A percentile compares a stretch with the other conserved stretches of the same genome.
phyloP scores from a whole-genome alignment of 257 asterid species.

The Solanum virginianum region DNA sequence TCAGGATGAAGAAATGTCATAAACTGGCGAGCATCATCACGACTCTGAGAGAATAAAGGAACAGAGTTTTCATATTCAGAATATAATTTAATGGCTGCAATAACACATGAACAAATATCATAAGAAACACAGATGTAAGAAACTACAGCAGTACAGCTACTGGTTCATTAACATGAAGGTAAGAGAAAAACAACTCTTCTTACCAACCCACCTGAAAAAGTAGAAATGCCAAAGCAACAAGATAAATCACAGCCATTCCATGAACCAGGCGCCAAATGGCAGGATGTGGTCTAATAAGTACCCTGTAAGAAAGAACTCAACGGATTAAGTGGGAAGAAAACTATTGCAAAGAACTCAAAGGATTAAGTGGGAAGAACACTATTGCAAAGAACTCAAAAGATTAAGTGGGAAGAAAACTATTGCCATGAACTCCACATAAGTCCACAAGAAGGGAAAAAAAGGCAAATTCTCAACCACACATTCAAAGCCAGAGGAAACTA shows the following conservation, averaged over 20 bases:
- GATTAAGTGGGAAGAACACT: too few species aligned
- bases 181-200: not conserved
- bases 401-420: not conserved
- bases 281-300: constrained; percentile 96
- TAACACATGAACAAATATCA: not conserved
- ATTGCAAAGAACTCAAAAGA: not conserved
- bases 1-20: constrained; percentile 83
- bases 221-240: constrained; percentile 78
- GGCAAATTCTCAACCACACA: not conserved
- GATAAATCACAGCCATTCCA: constrained; percentile 94
- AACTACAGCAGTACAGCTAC: not conserved
- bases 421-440: not conserved
- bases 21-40: constrained; percentile 78
- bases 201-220: constrained; percentile 74
- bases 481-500: not conserved
- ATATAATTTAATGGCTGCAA: not conserved
- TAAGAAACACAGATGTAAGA: not conserved
- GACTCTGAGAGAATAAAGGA: constrained; percentile 47
- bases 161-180: not conserved
- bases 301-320: constrained; percentile 31
- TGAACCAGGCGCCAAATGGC: constrained; percentile 97
- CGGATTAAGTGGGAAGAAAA: too few species aligned
- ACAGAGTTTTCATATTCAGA: not conserved
- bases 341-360: not conserved
- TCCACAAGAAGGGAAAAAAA: not conserved